Evolutionary conservation across 2,329 filamentous ascomycete genomes (phyloP).

Genomic region (Dothiorella sarmentorum): DNA sequence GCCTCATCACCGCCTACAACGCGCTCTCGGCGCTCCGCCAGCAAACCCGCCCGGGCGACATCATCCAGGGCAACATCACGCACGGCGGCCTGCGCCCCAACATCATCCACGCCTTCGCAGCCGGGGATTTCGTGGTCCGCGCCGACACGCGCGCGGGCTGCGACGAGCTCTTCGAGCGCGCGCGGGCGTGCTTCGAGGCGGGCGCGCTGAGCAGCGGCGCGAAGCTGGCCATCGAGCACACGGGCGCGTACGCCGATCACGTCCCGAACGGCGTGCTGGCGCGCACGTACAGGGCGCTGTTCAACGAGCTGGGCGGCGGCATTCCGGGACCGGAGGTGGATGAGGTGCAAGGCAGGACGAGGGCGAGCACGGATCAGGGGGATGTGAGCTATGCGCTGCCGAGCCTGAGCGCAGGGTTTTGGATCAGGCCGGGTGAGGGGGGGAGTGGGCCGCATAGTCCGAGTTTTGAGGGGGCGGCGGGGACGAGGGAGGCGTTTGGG

Average conservation of each 20-base stretch:
- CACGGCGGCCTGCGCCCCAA: conserved; percentile 32
- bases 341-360: conserved; percentile 42
- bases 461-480: conserved; percentile 38
- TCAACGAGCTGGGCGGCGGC: conserved; percentile 33
- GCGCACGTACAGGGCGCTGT: conserved; percentile 18
- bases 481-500: conserved; percentile 36
- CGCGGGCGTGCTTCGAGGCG: conserved; percentile 45
- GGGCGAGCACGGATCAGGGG: conserved; percentile 59
- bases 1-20: conserved; percentile 22
- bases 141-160: conserved; percentile 30
- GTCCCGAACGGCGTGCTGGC: conserved; percentile 53
- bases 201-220: conserved; percentile 52
- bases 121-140: conserved; percentile 38
- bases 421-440: conserved; percentile 37
- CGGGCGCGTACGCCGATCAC: conserved; percentile 52
- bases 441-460: conserved; percentile 39
- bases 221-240: conserved; percentile 42
- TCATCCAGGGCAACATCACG: conserved; percentile 35
- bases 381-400: conserved; percentile 58
- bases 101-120: conserved; percentile 40
- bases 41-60: conserved; percentile 39
- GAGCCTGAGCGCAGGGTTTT: conserved; percentile 52
- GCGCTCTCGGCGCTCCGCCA: conserved; percentile 37
- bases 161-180: conserved; percentile 30
- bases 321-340: conserved; percentile 42